Conservation (phyloP, 306 rosid genomes). For the Clitoria ternatea region DNA sequence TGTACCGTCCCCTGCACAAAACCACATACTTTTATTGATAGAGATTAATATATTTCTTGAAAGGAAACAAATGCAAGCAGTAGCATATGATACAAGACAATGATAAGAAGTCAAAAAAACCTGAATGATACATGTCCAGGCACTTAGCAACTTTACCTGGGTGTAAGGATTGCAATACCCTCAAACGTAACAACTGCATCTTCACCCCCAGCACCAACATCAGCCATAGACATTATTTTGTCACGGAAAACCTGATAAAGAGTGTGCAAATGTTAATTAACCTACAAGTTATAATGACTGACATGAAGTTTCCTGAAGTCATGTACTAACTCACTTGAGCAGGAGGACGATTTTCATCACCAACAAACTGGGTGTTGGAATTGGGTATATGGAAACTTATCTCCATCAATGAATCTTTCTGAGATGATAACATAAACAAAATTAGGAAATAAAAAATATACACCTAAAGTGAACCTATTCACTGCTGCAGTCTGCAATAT, state of each 20-base stretch:
- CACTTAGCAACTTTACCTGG: constrained; percentile 57
- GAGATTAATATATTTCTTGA: not conserved
- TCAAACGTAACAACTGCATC: constrained; percentile 96
- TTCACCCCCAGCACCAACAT: constrained; percentile 92
- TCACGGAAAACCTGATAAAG: constrained; percentile 85
- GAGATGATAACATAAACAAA: constrained; percentile 25
- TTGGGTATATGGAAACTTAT: constrained; percentile 91
- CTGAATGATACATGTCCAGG: too few relatives aligned
- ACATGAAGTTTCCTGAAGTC: not conserved
- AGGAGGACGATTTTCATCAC: constrained; percentile 90
- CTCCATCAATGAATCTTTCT: constrained; percentile 99
- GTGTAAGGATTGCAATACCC: constrained; percentile 97
- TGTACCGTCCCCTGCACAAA: constrained; percentile 84
- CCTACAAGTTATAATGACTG: not conserved
- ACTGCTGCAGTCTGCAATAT: not conserved
- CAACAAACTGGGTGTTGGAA: constrained; percentile 95
- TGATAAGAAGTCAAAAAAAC: not conserved
- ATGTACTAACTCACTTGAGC: constrained; percentile 65
- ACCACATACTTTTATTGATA: constrained; percentile 28
- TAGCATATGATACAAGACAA: too few relatives aligned
- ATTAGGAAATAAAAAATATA: constrained; percentile 1
- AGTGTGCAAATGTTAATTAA: constrained; percentile 18
- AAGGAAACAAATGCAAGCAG: not conserved
- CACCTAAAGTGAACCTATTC: not conserved
- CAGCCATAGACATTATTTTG: constrained; percentile 90